Conservation (phyloP, 495 filamentous ascomycete genomes). For the Rusavskia elegans region DNA sequence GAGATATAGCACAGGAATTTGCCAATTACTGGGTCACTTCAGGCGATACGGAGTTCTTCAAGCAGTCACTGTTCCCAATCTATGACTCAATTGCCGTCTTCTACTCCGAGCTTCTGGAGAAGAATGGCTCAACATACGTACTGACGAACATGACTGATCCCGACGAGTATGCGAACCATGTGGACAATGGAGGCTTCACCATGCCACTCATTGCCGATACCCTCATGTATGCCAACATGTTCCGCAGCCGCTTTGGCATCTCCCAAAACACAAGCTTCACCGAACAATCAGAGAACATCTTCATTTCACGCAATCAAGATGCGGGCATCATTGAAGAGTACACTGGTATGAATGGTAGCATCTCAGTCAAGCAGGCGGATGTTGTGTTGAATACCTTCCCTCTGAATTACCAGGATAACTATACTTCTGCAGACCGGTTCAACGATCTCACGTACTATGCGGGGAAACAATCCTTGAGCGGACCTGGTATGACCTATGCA, state of each 20-base stretch:
- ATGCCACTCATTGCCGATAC: constrained; percentile 49
- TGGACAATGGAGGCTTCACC: constrained; percentile 59
- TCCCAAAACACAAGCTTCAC: constrained; percentile 32
- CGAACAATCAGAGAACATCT: constrained; percentile 35
- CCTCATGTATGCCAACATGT: constrained; percentile 35
- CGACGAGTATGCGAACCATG: constrained; percentile 60
- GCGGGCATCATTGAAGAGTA: constrained; percentile 61
- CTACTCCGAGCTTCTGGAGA: constrained; percentile 36
- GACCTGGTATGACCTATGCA: constrained; percentile 52
- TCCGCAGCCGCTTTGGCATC: constrained; percentile 41
- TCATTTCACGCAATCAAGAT: constrained; percentile 29
- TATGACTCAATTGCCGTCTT: constrained; percentile 42
- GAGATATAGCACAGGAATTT: constrained; percentile 52
- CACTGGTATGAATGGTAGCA: constrained; percentile 44
- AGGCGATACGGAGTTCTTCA: constrained; percentile 40
- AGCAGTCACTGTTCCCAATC: constrained; percentile 36
- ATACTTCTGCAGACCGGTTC: constrained; percentile 32
- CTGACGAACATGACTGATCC: constrained; percentile 66
- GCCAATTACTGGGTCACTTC: constrained; percentile 44
- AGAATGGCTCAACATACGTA: constrained; percentile 35
- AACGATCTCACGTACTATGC: constrained; percentile 49
- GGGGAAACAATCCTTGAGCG: constrained; percentile 43
- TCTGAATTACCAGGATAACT: constrained; percentile 36
- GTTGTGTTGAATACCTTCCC: constrained; percentile 45
- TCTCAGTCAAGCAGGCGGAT: constrained; percentile 50